Percentiles rank a stretch among this genome's conserved stretches.
Evolutionary conservation across 441 rosid genomes (phyloP).

Genomic region (Gossypium aridum): DNA sequence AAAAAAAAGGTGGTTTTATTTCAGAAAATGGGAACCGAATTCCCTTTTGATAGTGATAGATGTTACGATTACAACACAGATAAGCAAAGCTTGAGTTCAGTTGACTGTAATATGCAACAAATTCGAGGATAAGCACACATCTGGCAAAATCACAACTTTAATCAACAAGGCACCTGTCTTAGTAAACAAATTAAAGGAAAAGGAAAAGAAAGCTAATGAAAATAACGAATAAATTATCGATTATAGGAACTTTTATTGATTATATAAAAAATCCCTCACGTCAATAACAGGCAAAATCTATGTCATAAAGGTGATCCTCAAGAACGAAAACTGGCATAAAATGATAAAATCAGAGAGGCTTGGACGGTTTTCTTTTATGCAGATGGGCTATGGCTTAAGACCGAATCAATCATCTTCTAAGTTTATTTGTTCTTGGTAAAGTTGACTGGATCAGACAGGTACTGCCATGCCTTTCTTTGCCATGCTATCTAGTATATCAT

Average conservation of each 20-base stretch:
- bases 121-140: neutral
- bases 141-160: neutral
- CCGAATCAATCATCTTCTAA: neutral
- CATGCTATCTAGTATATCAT: conserved; percentile 88
- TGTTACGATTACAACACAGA: neutral
- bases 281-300: neutral
- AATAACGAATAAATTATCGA: neutral
- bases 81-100: neutral
- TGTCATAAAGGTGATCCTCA: neutral
- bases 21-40: neutral
- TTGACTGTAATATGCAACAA: neutral
- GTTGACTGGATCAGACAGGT: conserved; percentile 46
- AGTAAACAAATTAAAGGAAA: neutral
- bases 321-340: neutral
- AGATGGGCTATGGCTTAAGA: neutral
- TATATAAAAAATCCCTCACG: neutral
- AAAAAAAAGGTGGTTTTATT: neutral
- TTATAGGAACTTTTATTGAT: neutral
- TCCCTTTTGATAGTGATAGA: neutral
- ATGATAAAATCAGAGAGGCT: neutral
- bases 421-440: neutral
- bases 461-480: conserved; percentile 86
- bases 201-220: neutral
- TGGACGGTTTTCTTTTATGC: neutral
- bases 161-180: neutral